Base-by-base conservation (phyloP, 2,329 filamentous ascomycete genomes). In the Fonsecaea monophora region DNA sequence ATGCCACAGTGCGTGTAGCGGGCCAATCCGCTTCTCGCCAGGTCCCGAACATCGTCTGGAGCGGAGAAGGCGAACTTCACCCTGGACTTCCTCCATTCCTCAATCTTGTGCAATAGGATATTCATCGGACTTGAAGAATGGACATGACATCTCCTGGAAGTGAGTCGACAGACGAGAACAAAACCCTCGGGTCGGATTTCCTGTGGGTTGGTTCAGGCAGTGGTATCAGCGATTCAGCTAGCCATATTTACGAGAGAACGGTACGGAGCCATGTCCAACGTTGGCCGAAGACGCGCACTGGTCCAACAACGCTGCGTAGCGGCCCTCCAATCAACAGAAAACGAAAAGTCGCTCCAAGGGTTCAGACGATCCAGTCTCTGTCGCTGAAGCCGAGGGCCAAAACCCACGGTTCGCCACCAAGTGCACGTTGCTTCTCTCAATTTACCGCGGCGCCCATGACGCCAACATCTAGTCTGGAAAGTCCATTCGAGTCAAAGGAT, bases 211-310 rank as follows among this genome's bases (percentile, higher is more conserved):
- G 18, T 21, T 50, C 45, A 10, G 25, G 45, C 45, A 12, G 45
- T 50, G 18, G 45, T 18, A 25, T 1, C 18, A 21, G 3, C 18
- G 18, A 50, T 4, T 4, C 45, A 4, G 25, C 45, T 18, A 12
- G 8, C 45, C 18, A 21, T 25, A 21, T 21, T 50, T 50, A 50
- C 45, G 45, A 25, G 25, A 50, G 10, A 25, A 21, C 7, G 45
- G 45, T 50, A 25, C 45, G 45, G 21, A 50, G 45, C 18, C 45
- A 50, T 50, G 45, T 50, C 45, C 45, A 50, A 5, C 45, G 45
- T 5, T 50, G 45, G 45, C 21, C 45, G 6, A 50, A 50, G 45
- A 50, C 18, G 9, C 45, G 12, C 12, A 8, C 45, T 25, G 45
- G 18, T 21, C 9, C 45, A 25, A 50, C 18, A 25, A 50, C 7